Percentiles rank a stretch among this genome's conserved stretches.
Evolutionary conservation across 2,329 filamentous ascomycete genomes (phyloP).

Genomic region (Penicillium sp.): DNA sequence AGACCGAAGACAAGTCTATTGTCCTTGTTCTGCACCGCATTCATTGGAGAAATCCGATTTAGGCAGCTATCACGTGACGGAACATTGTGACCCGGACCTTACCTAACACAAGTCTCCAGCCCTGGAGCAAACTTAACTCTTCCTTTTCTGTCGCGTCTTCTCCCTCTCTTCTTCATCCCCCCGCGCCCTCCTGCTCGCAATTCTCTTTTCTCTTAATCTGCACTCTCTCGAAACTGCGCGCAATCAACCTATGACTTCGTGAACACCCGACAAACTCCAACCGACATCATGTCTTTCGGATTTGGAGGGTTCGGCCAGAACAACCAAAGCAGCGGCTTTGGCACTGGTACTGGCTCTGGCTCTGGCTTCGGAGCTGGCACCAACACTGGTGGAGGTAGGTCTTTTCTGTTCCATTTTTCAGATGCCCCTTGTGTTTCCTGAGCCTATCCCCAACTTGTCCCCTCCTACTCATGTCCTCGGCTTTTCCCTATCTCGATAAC

Average conservation of each 20-base stretch:
- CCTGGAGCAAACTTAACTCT: conserved; percentile 20
- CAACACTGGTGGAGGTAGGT: conserved; percentile 41
- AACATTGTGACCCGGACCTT: conserved; percentile 19
- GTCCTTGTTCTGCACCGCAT: not conserved
- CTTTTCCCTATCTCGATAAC: conserved; percentile 19
- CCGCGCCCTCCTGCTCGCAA: conserved; percentile 14
- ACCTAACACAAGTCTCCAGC: conserved; percentile 19
- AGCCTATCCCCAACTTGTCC: conserved; percentile 6
- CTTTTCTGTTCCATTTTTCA: conserved; percentile 9
- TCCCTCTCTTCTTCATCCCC: conserved; percentile 23
- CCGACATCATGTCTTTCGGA: conserved; percentile 44
- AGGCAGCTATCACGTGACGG: conserved; percentile 26
- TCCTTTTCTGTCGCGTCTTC: conserved; percentile 27
- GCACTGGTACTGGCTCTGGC: conserved; percentile 40
- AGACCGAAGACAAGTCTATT: not conserved
- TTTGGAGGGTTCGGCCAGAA: conserved; percentile 63
- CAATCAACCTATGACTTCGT: conserved; percentile 33
- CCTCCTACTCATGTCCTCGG: conserved; percentile 12
- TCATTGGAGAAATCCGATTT: conserved; percentile 6
- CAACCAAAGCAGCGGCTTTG: conserved; percentile 46
- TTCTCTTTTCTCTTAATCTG: conserved; percentile 3
- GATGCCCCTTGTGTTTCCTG: conserved; percentile 7
- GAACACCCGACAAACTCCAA: conserved; percentile 24
- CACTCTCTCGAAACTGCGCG: conserved; percentile 4
- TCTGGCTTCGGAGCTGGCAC: conserved; percentile 34